These are phyloP conservation scores for Styphnolobium japonicum DNA, from an alignment of 306 rosid species.

Conservation along the genomic window DNA sequence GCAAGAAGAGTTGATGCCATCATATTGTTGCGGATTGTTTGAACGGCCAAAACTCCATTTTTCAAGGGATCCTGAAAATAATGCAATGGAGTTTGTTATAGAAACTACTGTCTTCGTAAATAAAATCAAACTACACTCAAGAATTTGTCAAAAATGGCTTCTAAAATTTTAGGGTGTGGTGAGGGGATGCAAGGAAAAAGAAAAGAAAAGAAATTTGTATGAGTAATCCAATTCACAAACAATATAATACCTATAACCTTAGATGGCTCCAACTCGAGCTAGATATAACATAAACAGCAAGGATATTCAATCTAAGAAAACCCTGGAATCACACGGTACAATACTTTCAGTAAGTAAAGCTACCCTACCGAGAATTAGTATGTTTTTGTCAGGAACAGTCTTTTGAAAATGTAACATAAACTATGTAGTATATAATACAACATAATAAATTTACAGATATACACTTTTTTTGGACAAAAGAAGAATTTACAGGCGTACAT, in stretches of 20 bases:
- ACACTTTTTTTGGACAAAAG: too few relatives aligned
- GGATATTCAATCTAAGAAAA: background rate
- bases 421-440: background rate
- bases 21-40: conserved; percentile 89
- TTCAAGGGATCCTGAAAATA: conserved; percentile 84
- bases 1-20: conserved; percentile 93
- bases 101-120: background rate
- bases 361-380: background rate
- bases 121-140: background rate
- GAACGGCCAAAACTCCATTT: conserved; percentile 81
- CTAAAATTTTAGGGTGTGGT: background rate
- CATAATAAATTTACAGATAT: background rate
- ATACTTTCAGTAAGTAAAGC: background rate
- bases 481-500: background rate
- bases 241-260: background rate
- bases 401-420: background rate
- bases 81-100: conserved; percentile 14
- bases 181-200: background rate
- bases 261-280: background rate
- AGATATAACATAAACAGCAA: background rate
- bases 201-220: background rate
- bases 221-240: background rate
- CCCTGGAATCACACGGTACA: background rate
- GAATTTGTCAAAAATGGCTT: background rate
- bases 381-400: background rate